phyloP scores from a whole-genome alignment of 805 yeast genomes.

The Schizosaccharomyces osmophilus region DNA sequence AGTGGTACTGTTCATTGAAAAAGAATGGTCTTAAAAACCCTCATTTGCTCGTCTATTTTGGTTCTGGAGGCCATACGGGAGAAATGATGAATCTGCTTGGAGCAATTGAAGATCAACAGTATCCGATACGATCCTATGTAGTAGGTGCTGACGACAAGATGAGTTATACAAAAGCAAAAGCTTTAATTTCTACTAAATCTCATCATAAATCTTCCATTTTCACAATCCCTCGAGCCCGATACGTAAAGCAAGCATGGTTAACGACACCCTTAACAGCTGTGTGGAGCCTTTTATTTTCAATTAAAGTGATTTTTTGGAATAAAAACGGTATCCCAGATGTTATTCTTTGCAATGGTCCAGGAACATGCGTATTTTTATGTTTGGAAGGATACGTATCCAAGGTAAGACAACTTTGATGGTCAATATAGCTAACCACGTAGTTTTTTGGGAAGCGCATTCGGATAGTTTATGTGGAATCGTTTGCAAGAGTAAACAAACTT shows the following conservation, averaged over 20 bases:
- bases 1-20: neutral
- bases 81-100: neutral
- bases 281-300: constrained; percentile 15
- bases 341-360: constrained; percentile 55
- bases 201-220: neutral
- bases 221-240: constrained; percentile 29
- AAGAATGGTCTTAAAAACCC: neutral
- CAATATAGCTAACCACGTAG: neutral
- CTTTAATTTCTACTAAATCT: neutral
- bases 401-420: constrained; percentile 5
- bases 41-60: neutral
- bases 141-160: neutral
- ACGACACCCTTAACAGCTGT: constrained; percentile 26
- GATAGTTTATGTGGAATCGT: constrained; percentile 60
- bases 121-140: neutral
- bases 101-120: neutral
- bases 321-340: constrained; percentile 16
- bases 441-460: constrained; percentile 17
- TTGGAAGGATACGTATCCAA: constrained; percentile 29
- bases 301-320: constrained; percentile 10
- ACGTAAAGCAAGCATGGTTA: constrained; percentile 29
- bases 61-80: constrained; percentile 2
- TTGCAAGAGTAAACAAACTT: constrained; percentile 54
- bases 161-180: neutral
- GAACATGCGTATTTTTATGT: constrained; percentile 49